These are phyloP conservation scores for Lomentospora prolificans DNA, from an alignment of 2,329 filamentous ascomycete species.

Conservation along the genomic window DNA sequence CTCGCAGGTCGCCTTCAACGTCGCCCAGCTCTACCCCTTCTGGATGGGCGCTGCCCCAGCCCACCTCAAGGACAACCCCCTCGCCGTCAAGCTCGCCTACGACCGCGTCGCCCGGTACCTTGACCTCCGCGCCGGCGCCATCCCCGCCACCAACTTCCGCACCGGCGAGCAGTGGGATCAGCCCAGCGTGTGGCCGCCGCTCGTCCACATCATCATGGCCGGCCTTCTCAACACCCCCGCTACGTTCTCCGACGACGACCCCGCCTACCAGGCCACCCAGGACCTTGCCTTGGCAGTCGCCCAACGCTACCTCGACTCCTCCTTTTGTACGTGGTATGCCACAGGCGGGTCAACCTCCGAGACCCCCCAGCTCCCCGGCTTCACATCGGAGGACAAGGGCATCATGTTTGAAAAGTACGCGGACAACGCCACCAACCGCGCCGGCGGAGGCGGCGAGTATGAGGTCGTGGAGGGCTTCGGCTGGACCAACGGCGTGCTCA, in stretches of 20 bases:
- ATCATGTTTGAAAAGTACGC: constrained; percentile 65
- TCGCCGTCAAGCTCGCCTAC: constrained; percentile 45
- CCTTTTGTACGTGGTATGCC: constrained; percentile 61
- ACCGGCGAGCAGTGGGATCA: constrained; percentile 62
- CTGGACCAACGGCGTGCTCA: constrained; percentile 60
- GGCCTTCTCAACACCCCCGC: constrained; percentile 50
- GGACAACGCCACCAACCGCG: constrained; percentile 48
- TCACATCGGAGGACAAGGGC: constrained; percentile 33
- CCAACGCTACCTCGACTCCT: constrained; percentile 57
- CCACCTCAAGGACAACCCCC: constrained; percentile 47
- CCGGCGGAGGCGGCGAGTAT: constrained; percentile 58
- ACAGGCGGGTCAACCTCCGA: constrained; percentile 52
- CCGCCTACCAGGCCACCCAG: constrained; percentile 43
- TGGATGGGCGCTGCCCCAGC: constrained; percentile 55
- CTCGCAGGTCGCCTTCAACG: constrained; percentile 46
- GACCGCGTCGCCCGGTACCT: constrained; percentile 43
- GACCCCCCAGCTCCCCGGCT: constrained; percentile 38
- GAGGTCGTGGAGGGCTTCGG: constrained; percentile 61
- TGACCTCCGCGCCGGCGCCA: constrained; percentile 41
- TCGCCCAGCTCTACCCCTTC: constrained; percentile 58
- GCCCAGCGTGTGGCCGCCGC: constrained; percentile 60
- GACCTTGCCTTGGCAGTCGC: constrained; percentile 46
- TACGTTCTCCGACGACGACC: constrained; percentile 38
- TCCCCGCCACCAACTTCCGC: constrained; percentile 50
- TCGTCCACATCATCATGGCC: constrained; percentile 54